Evolutionary conservation across 139 green algal species (phyloP).

Genomic region (Eudorina sp.): DNA sequence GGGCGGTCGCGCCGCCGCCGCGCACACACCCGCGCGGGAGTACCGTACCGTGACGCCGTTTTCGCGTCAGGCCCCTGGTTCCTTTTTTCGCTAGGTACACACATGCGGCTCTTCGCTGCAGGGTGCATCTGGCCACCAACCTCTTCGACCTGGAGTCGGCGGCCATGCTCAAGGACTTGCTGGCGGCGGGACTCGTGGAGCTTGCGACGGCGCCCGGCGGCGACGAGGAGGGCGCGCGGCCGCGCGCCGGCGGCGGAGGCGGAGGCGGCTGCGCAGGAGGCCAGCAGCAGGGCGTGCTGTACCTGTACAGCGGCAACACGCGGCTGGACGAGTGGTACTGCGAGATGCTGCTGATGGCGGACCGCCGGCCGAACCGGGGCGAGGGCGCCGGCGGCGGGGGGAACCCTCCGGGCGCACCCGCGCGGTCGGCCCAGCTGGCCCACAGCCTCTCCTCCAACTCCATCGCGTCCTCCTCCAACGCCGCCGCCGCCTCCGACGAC

Average conservation of each 20-base stretch:
- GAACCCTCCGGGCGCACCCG: not conserved
- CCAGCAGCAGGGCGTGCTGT: conserved; percentile 10
- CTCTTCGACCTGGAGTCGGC: conserved; percentile 49
- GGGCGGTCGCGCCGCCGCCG: too few species aligned
- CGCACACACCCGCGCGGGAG: too few species aligned
- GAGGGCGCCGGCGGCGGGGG: not conserved
- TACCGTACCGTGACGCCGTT: too few species aligned
- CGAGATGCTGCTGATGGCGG: conserved; percentile 23
- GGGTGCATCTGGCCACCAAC: conserved; percentile 32
- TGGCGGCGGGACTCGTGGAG: conserved; percentile 31
- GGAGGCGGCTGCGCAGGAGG: not conserved
- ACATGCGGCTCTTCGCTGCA: too few species aligned
- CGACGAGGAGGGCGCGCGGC: not conserved
- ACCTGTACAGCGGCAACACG: conserved; percentile 42
- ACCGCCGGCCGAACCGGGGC: not conserved
- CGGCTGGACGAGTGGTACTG: conserved; percentile 38
- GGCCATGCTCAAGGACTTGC: conserved; percentile 43
- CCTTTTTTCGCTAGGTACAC: too few species aligned
- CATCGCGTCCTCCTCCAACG: not conserved
- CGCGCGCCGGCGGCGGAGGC: not conserved
- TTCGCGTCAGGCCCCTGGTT: too few species aligned
- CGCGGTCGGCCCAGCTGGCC: not conserved
- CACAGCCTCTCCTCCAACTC: not conserved
- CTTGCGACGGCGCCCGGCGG: not conserved
- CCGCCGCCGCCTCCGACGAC: not conserved